phyloP scores from a whole-genome alignment of 208 protist species.

The Zelonia costaricensis region DNA sequence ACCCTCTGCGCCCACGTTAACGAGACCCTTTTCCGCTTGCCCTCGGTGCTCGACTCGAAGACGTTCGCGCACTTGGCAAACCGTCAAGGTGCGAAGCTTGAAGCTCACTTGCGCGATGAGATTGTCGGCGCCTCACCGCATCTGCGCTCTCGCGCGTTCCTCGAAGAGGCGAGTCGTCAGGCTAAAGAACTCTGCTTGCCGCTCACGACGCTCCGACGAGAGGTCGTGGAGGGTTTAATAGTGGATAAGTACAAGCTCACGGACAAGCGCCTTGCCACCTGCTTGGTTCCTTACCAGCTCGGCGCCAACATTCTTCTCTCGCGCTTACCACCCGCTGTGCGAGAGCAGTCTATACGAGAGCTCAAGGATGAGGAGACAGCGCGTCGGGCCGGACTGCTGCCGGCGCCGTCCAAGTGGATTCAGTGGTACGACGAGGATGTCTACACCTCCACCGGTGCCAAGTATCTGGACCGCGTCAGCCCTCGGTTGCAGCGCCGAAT shows the following conservation, averaged over 20 bases:
- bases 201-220: slow-evolving; percentile 49
- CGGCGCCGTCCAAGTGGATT: slow-evolving; percentile 46
- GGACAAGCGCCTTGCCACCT: slow-evolving; percentile 69
- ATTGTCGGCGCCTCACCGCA: slow-evolving; percentile 19
- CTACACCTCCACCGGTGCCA: slow-evolving; percentile 69
- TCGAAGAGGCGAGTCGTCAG: slow-evolving; percentile 25
- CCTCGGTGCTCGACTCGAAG: slow-evolving; percentile 74
- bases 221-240: slow-evolving; percentile 63
- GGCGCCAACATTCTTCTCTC: slow-evolving; percentile 81
- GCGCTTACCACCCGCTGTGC: slow-evolving; percentile 54
- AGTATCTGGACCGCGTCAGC: slow-evolving; percentile 55
- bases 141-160: slow-evolving; percentile 47
- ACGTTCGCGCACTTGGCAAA: slow-evolving; percentile 70
- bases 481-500: slow-evolving; percentile 37
- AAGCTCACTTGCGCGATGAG: slow-evolving; percentile 35
- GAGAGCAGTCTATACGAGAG: slow-evolving; percentile 48
- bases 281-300: slow-evolving; percentile 87
- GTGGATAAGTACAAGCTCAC: slow-evolving; percentile 62
- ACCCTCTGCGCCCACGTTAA: background rate
- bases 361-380: slow-evolving; percentile 54
- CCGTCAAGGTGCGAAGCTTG: slow-evolving; percentile 34
- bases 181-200: slow-evolving; percentile 34
- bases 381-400: background rate
- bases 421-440: slow-evolving; percentile 85
- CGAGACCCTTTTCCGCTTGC: slow-evolving; percentile 58